Conservation (phyloP, 2,329 filamentous ascomycete species). For the Harringtonia lauricola region DNA sequence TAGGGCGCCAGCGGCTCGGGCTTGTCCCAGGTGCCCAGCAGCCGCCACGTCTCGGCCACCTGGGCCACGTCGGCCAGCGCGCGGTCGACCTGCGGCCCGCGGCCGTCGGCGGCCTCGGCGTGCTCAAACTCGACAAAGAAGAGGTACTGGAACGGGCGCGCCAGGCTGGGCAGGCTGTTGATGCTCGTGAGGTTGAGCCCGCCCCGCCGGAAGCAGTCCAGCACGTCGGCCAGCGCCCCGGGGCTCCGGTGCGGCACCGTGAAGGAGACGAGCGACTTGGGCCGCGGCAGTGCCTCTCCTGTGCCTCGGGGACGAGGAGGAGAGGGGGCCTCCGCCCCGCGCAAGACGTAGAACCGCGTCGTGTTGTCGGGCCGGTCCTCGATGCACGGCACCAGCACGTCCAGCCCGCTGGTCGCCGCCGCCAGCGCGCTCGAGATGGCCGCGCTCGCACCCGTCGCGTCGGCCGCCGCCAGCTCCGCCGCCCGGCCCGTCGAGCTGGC, state of each 20-base stretch:
- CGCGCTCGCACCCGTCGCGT: slow-evolving; percentile 49
- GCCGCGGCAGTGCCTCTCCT: background rate
- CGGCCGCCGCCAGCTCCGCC: slow-evolving; percentile 61
- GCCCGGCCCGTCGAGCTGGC: slow-evolving; percentile 77
- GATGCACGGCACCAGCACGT: slow-evolving; percentile 57
- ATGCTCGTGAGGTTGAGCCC: slow-evolving; percentile 82
- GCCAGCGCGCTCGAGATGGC: slow-evolving; percentile 73
- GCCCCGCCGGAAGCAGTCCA: slow-evolving; percentile 65
- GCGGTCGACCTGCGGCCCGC: slow-evolving; percentile 44
- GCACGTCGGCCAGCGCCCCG: slow-evolving; percentile 71
- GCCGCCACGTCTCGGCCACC: slow-evolving; percentile 52
- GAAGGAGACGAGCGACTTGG: slow-evolving; percentile 73
- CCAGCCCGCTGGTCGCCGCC: slow-evolving; percentile 54
- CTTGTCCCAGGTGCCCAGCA: slow-evolving; percentile 58
- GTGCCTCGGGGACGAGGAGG: too few species aligned
- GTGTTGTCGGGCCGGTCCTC: slow-evolving; percentile 66
- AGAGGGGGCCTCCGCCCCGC: slow-evolving; percentile 14
- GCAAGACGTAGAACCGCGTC: slow-evolving; percentile 67
- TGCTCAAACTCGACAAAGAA: slow-evolving; percentile 87
- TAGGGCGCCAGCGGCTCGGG: background rate
- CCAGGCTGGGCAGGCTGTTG: slow-evolving; percentile 70
- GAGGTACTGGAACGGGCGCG: slow-evolving; percentile 75
- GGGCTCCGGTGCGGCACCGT: slow-evolving; percentile 66
- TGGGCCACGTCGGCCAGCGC: slow-evolving; percentile 47
- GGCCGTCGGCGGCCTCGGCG: slow-evolving; percentile 28